Evolutionary conservation across 495 filamentous ascomycete genomes (phyloP), one percentile per base, ranked within the genome.

Genomic region (Penicillium pancosmium): DNA sequence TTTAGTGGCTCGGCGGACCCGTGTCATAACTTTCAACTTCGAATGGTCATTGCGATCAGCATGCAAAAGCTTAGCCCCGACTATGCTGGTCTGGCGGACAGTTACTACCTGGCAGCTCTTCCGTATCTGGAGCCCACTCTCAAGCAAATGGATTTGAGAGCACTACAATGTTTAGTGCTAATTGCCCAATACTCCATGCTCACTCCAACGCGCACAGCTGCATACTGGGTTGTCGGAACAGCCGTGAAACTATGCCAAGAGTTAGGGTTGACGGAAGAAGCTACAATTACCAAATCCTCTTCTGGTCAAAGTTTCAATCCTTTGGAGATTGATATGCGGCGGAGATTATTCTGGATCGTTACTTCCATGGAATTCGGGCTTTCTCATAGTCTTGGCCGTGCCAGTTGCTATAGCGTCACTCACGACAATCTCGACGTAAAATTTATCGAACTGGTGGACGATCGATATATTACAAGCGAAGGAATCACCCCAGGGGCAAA

Each of bases 141-240:
- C 38, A 83, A 85, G 56, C 83, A 85, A 13, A 95, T 93, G 81
- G 89, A 97, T 66, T 68, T 96, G 15, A 88, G 84, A 64, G 92
- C 93, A 0, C 75, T 98, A n/a, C 93, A 98, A 72, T 96, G 92
- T 62, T 83, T 96, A 46, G 82, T 88, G 1, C 71, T 98, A 12
- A 92, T 97, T 72, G 91, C 86, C 18, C 91, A 93, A 67, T 98
- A 98, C 75, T 96, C 93, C 10, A 78, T 97, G 38, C 73, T 97
- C 40, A 97, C 93, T 4, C 92, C 93, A 4, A 97, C 92, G 0
- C 79, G 91, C 48, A 95, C 92, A 21, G 91, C 93, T 18, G 88
- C 87, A 40, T 98, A 96, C 70, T 96, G 95, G 78, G 85, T 98
- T 34, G 85, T 95, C 43, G 93, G 93, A 12, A 83, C 92, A 35